Evolutionary conservation across 2,329 filamentous ascomycete genomes (phyloP), one percentile per base, ranked within the genome.

Genomic region (Fusarium piperis): DNA sequence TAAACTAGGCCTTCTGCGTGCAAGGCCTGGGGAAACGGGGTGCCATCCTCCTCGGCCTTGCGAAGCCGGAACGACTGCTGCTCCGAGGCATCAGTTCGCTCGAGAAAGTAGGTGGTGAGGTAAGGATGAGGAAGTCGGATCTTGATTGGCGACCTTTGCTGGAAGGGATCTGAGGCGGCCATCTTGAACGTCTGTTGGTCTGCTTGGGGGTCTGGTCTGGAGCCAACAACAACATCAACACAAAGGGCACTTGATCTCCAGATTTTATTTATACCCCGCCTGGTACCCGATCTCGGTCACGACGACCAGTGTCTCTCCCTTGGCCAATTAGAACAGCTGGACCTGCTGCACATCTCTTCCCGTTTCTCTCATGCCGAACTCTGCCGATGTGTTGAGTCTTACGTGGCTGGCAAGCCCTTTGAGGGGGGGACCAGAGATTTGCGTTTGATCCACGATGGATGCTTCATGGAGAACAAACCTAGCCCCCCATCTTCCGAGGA

Each of bases 111-210:
- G 2, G 76, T 77, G 1, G 71, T 75, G 20, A 74, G 71, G 62
- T 68, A 76, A 52, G 69, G 69, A 57, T 65, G 66, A 18, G 70
- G 68, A 13, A 67, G 65, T 46, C 80, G 68, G 81, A 88, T 87
- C 84, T 90, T 90, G 36, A 75, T 68, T 52, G 74, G 71, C 18
- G 67, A 65, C 39, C 67, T 46, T 64, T 73, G 65, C 26, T 72
- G 64, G 26, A 76, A 75, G 23, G 68, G 68, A 62, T 76, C 58
- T 64, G 72, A 70, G 26, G 64, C 59, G 18, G 64, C 62, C 72
- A 76, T 76, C 16, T 61, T 70, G 57, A 48, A 20, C 33, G 35
- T 30, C 18, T 56, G 59, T 32, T 64, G 66, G 62, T 48, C 66
- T 44, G 63, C 44, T 46, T 41, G 46, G 30, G 28, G 26, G 26